Conservation (phyloP, 345 rosid genomes). For the Tarenaya hassleriana region DNA sequence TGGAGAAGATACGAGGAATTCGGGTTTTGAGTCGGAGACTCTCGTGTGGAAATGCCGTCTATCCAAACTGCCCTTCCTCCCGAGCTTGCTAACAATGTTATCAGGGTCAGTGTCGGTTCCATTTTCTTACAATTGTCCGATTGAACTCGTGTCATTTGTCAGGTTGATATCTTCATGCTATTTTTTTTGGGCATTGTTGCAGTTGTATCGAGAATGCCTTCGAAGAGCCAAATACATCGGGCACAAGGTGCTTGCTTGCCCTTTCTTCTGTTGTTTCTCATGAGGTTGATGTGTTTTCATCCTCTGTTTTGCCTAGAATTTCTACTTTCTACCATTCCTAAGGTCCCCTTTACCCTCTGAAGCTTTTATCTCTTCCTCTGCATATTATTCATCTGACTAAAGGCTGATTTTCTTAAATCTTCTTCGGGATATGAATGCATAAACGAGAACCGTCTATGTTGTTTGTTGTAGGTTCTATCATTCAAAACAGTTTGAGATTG, state of each 20-base stretch:
- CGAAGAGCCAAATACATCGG: conserved; percentile 87
- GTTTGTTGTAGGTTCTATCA: too few relatives aligned
- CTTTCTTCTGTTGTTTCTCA: neutral
- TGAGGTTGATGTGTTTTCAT: neutral
- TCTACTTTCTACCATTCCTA: too few relatives aligned
- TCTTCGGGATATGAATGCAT: too few relatives aligned
- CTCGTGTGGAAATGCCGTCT: conserved; percentile 54
- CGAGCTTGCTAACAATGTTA: conserved; percentile 80
- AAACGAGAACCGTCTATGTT: too few relatives aligned
- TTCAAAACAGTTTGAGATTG: too few relatives aligned
- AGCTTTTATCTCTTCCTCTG: too few relatives aligned
- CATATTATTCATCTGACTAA: too few relatives aligned
- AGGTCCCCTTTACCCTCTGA: too few relatives aligned
- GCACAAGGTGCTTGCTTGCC: conserved; percentile 42
- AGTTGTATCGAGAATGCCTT: conserved; percentile 97
- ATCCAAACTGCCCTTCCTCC: conserved; percentile 85
- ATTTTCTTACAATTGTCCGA: neutral
- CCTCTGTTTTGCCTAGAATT: conserved; percentile 7
- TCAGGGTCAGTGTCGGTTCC: conserved; percentile 53
- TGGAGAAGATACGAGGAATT: too few relatives aligned
- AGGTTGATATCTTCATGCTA: neutral
- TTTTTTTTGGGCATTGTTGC: conserved; percentile 19
- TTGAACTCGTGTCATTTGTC: neutral
- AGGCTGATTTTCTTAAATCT: too few relatives aligned
- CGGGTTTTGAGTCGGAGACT: neutral